These are phyloP conservation scores for Hordeum marinum DNA, from an alignment of 176 grass and related monocot species.

Conservation along the genomic window DNA sequence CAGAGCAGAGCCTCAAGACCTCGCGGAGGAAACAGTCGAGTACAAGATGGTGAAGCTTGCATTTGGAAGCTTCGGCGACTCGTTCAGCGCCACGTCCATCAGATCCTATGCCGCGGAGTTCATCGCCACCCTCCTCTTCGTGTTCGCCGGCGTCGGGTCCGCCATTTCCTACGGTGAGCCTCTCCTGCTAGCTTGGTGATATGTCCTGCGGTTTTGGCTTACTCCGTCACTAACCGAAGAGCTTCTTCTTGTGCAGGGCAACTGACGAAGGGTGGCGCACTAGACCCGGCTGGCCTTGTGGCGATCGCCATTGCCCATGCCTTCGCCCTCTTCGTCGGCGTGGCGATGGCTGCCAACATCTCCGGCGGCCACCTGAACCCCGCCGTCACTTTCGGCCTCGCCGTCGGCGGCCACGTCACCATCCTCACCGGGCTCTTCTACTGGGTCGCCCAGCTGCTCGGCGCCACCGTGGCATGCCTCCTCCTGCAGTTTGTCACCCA, in stretches of 20 bases:
- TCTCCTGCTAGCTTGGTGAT: neutral
- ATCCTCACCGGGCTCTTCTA: constrained; percentile 88
- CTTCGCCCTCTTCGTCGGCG: constrained; percentile 76
- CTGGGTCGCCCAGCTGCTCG: constrained; percentile 81
- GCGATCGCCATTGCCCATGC: constrained; percentile 73
- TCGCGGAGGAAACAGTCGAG: neutral
- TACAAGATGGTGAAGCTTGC: constrained; percentile 74
- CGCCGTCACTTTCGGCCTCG: constrained; percentile 79
- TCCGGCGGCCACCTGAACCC: constrained; percentile 95
- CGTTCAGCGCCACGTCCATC: constrained; percentile 55
- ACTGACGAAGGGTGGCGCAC: constrained; percentile 48
- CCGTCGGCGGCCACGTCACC: constrained; percentile 81
- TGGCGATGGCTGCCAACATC: constrained; percentile 81
- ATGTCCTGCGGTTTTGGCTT: neutral
- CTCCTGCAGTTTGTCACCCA: constrained; percentile 80
- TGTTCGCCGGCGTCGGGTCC: constrained; percentile 88
- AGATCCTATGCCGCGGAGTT: constrained; percentile 82
- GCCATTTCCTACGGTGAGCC: constrained; percentile 74
- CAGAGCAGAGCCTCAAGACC: constrained; percentile 1
- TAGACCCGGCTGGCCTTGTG: constrained; percentile 76
- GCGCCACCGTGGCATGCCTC: constrained; percentile 65
- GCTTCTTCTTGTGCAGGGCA: constrained; percentile 29
- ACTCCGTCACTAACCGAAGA: neutral
- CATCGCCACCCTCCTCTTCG: constrained; percentile 85
- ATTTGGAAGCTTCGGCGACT: constrained; percentile 69